Evolutionary conservation across 2,329 filamentous ascomycete genomes (phyloP).

Genomic region (Colletotrichum chlorophyti): DNA sequence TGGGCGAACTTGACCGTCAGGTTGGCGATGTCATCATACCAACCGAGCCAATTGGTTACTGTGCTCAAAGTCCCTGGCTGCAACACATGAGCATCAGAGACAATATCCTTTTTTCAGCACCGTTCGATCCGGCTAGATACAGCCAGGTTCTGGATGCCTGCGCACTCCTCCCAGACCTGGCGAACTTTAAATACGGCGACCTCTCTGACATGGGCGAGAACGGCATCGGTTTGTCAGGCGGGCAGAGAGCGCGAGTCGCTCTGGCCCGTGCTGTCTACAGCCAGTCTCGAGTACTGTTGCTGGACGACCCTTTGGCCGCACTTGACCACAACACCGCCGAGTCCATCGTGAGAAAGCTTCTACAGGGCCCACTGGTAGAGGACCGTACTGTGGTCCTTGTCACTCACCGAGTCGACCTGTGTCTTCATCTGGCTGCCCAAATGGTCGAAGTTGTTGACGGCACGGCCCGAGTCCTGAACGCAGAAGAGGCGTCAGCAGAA

Average conservation of each 20-base stretch:
- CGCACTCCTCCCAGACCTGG: slow-evolving; percentile 62
- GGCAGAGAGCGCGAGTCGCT: slow-evolving; percentile 68
- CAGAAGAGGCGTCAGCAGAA: slow-evolving; percentile 47
- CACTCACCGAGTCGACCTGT: slow-evolving; percentile 81
- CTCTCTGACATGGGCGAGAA: slow-evolving; percentile 67
- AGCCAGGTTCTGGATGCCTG: slow-evolving; percentile 67
- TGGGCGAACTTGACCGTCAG: slow-evolving; percentile 72
- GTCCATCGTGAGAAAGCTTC: slow-evolving; percentile 65
- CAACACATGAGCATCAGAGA: slow-evolving; percentile 71
- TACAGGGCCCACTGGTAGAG: slow-evolving; percentile 66
- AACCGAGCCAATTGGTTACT: slow-evolving; percentile 59
- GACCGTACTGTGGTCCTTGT: slow-evolving; percentile 78
- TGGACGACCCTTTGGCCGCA: slow-evolving; percentile 70
- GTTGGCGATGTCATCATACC: slow-evolving; percentile 56
- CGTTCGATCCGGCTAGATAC: slow-evolving; percentile 62
- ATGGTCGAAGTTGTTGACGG: slow-evolving; percentile 74
- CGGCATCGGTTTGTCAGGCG: slow-evolving; percentile 68
- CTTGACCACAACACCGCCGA: slow-evolving; percentile 68
- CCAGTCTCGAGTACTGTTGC: slow-evolving; percentile 59
- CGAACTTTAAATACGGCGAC: slow-evolving; percentile 63
- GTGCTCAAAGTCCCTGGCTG: slow-evolving; percentile 68
- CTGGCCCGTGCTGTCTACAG: slow-evolving; percentile 70
- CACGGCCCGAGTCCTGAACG: slow-evolving; percentile 55
- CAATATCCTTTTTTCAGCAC: slow-evolving; percentile 69
- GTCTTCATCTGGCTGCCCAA: slow-evolving; percentile 75